phyloP scores from a whole-genome alignment of 225 moss, liverwort and hornwort species.

The Polytrichum commune region DNA sequence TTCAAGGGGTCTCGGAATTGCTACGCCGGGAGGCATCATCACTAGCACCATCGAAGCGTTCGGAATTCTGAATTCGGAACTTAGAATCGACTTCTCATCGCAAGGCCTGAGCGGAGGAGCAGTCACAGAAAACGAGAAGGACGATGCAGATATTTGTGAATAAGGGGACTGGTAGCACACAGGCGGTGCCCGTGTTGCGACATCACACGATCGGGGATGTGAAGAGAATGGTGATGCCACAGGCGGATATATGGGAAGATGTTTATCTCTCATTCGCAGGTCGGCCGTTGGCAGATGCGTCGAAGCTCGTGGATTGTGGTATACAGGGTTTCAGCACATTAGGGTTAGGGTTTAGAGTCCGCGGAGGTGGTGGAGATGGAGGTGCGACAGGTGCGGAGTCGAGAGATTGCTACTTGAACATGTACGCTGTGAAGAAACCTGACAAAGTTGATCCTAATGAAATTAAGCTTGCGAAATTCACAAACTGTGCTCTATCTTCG shows the following conservation, averaged over 20 bases:
- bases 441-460: conserved; percentile 97
- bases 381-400: conserved; percentile 97
- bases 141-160: conserved; percentile 73
- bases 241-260: conserved; percentile 6
- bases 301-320: conserved; percentile 31
- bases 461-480: conserved; percentile 82
- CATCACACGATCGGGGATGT: conserved; percentile 44
- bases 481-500: conserved; percentile 74
- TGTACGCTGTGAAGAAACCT: conserved; percentile 94
- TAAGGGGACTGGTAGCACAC: conserved; percentile 42
- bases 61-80: too few species aligned
- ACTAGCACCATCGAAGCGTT: too few species aligned
- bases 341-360: conserved; percentile 68
- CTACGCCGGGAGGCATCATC: too few species aligned
- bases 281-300: conserved; percentile 46
- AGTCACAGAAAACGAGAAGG: conserved; percentile 9
- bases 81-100: too few species aligned
- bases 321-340: conserved; percentile 39
- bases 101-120: background rate
- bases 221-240: conserved; percentile 24
- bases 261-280: conserved; percentile 54
- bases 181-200: conserved; percentile 36
- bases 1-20: too few species aligned
- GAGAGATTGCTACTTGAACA: conserved; percentile 89
- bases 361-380: conserved; percentile 95